phyloP scores from a whole-genome alignment of 495 filamentous ascomycete species.

The Penicillium arizonense region DNA sequence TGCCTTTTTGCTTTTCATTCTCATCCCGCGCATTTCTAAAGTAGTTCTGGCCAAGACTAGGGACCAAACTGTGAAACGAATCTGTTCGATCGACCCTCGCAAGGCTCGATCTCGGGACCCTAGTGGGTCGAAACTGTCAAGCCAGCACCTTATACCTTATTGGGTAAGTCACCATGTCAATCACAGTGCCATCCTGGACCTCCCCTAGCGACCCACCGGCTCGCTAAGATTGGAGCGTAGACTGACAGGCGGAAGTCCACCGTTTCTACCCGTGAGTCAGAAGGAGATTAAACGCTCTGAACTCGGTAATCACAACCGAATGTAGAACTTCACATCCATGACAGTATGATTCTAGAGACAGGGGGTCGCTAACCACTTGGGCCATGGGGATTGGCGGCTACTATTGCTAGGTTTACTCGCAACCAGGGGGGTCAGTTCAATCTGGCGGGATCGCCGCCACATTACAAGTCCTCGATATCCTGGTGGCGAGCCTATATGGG shows the following conservation, averaged over 20 bases:
- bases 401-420: constrained; percentile 1
- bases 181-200: constrained; percentile 2
- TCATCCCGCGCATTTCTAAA: background rate
- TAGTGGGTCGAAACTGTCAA: constrained; percentile 14
- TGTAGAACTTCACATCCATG: constrained; percentile 3
- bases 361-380: background rate
- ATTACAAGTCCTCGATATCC: background rate
- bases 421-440: constrained; percentile 6
- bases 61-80: background rate
- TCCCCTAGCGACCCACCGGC: background rate
- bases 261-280: constrained; percentile 26
- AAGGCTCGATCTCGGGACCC: constrained; percentile 14
- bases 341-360: background rate
- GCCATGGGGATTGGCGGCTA: constrained; percentile 1
- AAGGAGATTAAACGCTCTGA: constrained; percentile 15
- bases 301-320: constrained; percentile 28
- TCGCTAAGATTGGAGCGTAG: constrained; percentile 7
- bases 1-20: background rate
- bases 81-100: constrained; percentile 7
- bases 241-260: constrained; percentile 14
- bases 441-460: constrained; percentile 15
- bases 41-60: constrained; percentile 1
- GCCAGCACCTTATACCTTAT: constrained; percentile 8
- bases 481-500: background rate
- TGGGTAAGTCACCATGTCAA: constrained; percentile 5